phyloP scores from a whole-genome alignment of 139 green algal species.

The Chlamydomonas sphaeroides region DNA sequence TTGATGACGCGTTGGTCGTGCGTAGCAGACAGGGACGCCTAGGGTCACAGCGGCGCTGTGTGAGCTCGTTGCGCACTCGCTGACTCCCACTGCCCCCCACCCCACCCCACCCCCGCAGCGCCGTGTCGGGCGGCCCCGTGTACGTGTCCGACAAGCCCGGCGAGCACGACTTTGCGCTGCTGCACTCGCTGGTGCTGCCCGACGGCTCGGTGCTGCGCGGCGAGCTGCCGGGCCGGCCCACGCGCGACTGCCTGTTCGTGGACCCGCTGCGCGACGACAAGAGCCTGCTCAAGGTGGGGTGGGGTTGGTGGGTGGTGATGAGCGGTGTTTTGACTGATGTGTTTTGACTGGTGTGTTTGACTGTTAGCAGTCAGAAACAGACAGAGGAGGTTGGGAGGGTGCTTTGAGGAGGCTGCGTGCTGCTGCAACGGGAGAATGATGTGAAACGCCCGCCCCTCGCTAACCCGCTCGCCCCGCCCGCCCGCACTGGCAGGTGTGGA shows the following conservation, averaged over 20 bases:
- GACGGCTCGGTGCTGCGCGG: slow-evolving; percentile 77
- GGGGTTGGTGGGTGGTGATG: background rate
- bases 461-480: background rate
- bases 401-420: too few relatives aligned
- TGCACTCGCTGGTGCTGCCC: slow-evolving; percentile 82
- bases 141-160: slow-evolving; percentile 90
- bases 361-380: too few relatives aligned
- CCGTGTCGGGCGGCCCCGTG: slow-evolving; percentile 79
- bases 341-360: too few relatives aligned
- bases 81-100: background rate
- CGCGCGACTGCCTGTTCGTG: slow-evolving; percentile 87
- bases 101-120: background rate
- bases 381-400: too few relatives aligned
- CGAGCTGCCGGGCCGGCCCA: slow-evolving; percentile 86
- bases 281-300: slow-evolving; percentile 82
- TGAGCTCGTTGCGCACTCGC: too few relatives aligned
- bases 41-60: too few relatives aligned
- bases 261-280: slow-evolving; percentile 84
- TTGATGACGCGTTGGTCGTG: too few relatives aligned
- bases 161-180: slow-evolving; percentile 81
- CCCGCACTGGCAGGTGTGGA: slow-evolving; percentile 32
- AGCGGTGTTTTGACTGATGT: too few relatives aligned
- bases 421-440: too few relatives aligned
- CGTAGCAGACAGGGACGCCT: too few relatives aligned
- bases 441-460: too few relatives aligned